Evolutionary conservation across 345 rosid genomes (phyloP), one percentile per base, ranked within the genome.

Genomic region (Cardamine chenopodiifolia): DNA sequence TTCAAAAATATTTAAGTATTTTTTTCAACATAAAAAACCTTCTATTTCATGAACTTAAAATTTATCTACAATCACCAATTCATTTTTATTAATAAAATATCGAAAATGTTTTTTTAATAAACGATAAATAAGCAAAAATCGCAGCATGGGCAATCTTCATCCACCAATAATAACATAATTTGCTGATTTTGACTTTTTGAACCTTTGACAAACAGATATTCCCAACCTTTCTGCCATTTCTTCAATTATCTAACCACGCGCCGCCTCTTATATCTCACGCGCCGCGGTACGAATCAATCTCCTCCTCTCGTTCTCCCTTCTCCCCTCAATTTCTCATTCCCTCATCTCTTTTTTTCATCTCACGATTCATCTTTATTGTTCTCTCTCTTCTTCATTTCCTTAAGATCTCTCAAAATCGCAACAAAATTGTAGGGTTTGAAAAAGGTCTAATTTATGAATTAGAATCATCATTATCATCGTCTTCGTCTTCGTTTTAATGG

Each of bases 401-500:
- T 8, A 54, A 35, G 56, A 63, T 50, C 71, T 54, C 55, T 1
- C 42, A 14, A 20, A 40, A 28, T 28, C 69, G 0, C 9, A 18
- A 49, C 19, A 23, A 7, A 9, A 72, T 12, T 39, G 17, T 40
- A 52, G 55, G 70, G 55, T 63, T 53, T 59, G 68, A 11, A 57
- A 40, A 61, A 22, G 34, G 13, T 20, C 3, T 35, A 62, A 26
- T 80, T 72, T 78, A 83, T 82, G 86, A 83, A 71, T 50, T 39
- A 58, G 44, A 61, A 42, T 8, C 68, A 44, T 7, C 50, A 17
- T 66, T 58, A 32, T 37, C 44, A 82, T 12, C 69, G 12, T 13
- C 44, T 5, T 67, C 66, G 0, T 39, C 69, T 0, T 45, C 1
- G 10, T 45, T 4, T 45, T 6, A n/a, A 83, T 95, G 99, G 99